Evolutionary conservation across 2,329 filamentous ascomycete genomes (phyloP).

Genomic region (Stagonosporopsis cucurbitacearum): DNA sequence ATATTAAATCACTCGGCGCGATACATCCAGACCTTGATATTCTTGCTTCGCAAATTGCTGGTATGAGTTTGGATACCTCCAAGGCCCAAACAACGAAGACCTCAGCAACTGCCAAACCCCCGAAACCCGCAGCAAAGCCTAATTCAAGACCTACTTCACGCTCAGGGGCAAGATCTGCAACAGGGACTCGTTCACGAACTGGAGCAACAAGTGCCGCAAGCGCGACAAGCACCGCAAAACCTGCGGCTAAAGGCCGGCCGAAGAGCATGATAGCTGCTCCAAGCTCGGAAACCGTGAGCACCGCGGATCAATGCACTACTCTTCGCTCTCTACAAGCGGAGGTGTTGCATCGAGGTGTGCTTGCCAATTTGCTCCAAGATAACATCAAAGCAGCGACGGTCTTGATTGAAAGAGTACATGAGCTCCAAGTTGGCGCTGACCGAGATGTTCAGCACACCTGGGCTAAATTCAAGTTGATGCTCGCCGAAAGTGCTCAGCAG

Average conservation of each 20-base stretch:
- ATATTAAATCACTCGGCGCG: slow-evolving; percentile 37
- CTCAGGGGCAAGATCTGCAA: slow-evolving; percentile 17
- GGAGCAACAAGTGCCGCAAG: slow-evolving; percentile 24
- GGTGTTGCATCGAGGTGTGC: slow-evolving; percentile 59
- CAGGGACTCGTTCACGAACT: slow-evolving; percentile 26
- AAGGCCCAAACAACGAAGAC: slow-evolving; percentile 15
- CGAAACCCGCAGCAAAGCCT: slow-evolving; percentile 31
- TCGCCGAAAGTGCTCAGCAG: slow-evolving; percentile 72
- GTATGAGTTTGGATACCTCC: slow-evolving; percentile 45
- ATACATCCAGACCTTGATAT: slow-evolving; percentile 38
- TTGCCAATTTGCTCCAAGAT: slow-evolving; percentile 47
- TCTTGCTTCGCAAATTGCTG: slow-evolving; percentile 53
- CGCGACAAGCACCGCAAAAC: slow-evolving; percentile 10
- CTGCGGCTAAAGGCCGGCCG: slow-evolving; percentile 18
- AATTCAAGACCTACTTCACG: slow-evolving; percentile 15
- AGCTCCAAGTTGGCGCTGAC: slow-evolving; percentile 45
- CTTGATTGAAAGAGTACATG: slow-evolving; percentile 36
- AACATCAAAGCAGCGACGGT: slow-evolving; percentile 38
- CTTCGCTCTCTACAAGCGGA: slow-evolving; percentile 54
- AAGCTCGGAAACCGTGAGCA: slow-evolving; percentile 18
- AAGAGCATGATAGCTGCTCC: slow-evolving; percentile 16
- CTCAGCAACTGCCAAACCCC: slow-evolving; percentile 27
- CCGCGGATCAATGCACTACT: slow-evolving; percentile 48
- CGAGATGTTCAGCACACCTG: slow-evolving; percentile 60
- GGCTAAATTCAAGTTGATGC: slow-evolving; percentile 70